phyloP scores from a whole-genome alignment of 1,284 basidiomycete species.

The Stereum hirsutum region DNA sequence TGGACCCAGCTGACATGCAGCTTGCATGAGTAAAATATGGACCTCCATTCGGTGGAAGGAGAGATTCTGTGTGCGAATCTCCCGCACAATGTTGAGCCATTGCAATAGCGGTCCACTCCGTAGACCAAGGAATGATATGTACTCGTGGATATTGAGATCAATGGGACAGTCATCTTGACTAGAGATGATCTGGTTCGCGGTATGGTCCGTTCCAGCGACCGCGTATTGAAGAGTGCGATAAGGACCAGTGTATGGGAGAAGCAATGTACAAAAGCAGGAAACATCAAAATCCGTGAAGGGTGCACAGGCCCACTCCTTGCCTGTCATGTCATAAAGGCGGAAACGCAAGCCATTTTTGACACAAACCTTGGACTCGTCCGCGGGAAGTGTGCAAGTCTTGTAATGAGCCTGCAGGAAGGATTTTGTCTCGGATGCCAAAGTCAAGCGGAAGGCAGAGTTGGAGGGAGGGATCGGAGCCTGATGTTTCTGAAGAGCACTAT shows the following conservation, averaged over 20 bases:
- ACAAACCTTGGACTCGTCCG: conserved; percentile 14
- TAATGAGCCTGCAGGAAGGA: conserved; percentile 32
- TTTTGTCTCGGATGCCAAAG: conserved; percentile 30
- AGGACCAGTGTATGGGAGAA: conserved; percentile 18
- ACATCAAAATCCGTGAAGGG: conserved; percentile 12
- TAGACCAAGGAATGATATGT: conserved; percentile 29
- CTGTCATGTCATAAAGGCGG: conserved; percentile 11
- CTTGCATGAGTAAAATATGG: conserved; percentile 28
- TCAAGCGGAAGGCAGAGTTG: conserved; percentile 16
- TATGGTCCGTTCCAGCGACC: conserved; percentile 26
- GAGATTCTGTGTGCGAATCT: conserved; percentile 25
- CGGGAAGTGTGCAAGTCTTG: conserved; percentile 16
- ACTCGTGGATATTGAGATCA: conserved; percentile 27
- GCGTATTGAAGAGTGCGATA: conserved; percentile 29
- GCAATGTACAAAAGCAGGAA: conserved; percentile 19
- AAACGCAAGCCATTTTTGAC: conserved; percentile 27
- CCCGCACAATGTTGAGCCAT: conserved; percentile 39
- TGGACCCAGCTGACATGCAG: conserved; percentile 32
- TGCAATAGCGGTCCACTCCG: conserved; percentile 34
- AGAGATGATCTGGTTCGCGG: conserved; percentile 33
- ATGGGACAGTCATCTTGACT: conserved; percentile 21
- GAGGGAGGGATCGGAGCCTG: not conserved
- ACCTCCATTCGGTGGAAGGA: conserved; percentile 29
- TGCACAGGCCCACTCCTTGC: conserved; percentile 8
- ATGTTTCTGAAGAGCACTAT: conserved; percentile 1